phyloP scores from a whole-genome alignment of 1,284 basidiomycete genomes.

The Puccinia hordei region DNA sequence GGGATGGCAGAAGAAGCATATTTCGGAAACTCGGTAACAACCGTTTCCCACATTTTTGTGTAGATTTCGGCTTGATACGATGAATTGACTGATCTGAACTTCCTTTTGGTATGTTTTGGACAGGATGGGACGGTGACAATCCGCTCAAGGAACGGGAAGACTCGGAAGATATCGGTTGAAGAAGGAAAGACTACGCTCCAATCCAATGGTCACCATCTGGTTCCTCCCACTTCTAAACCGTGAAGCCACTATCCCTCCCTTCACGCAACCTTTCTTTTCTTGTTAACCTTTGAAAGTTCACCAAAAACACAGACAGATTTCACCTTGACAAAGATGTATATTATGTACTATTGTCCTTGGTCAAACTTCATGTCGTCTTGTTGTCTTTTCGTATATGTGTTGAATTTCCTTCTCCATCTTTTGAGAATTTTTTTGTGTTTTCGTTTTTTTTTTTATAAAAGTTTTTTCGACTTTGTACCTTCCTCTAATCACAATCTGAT shows the following conservation, averaged over 20 bases:
- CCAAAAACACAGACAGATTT: too few relatives aligned
- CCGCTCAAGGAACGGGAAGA: constrained; percentile 31
- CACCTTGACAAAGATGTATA: too few relatives aligned
- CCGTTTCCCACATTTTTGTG: background rate
- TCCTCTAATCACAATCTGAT: too few relatives aligned
- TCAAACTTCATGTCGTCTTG: background rate
- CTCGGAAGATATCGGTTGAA: constrained; percentile 14
- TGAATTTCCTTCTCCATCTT: background rate
- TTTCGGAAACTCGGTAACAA: constrained; percentile 82
- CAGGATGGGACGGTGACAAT: constrained; percentile 49
- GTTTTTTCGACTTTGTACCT: background rate
- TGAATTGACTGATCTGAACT: background rate
- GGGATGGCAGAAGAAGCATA: constrained; percentile 91
- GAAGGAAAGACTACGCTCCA: constrained; percentile 26
- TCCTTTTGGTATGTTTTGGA: background rate
- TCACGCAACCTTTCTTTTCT: constrained; percentile 60
- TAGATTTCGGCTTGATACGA: background rate
- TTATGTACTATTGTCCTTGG: too few relatives aligned
- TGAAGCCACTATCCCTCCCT: constrained; percentile 54
- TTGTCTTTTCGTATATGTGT: background rate
- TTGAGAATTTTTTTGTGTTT: too few relatives aligned
- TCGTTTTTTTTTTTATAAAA: background rate
- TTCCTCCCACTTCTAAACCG: constrained; percentile 39
- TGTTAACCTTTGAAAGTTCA: too few relatives aligned
- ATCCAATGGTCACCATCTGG: constrained; percentile 6